Evolutionary conservation across 306 rosid genomes (phyloP), one percentile per base, ranked within the genome.

Genomic region (Cicer judaicum): DNA sequence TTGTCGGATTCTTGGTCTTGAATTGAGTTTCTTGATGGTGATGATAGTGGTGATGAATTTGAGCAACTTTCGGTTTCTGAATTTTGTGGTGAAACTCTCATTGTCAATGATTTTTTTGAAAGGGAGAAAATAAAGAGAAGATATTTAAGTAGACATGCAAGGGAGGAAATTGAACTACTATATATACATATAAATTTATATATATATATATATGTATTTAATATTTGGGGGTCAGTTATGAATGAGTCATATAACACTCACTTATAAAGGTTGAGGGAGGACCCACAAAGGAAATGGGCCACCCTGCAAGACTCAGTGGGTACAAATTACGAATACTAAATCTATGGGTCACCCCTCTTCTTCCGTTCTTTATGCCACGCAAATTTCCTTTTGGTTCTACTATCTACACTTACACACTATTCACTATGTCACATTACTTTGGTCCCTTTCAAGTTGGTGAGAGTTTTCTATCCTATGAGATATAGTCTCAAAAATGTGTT

Each of bases 61-160:
- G 96, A 88, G 49, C 73, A 83, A 64, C 86, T 88, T 38, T 86
- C 89, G 1, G 81, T 62, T 42, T 86, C 89, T 36, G 82, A 84
- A 59, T 79, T 77, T 8, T 24, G 85, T 7, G 14, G 16, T 48
- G 86, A 84, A 44, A 15, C 78, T 57, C 78, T 78, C 87, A 85
- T 84, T 52, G 64, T 55, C 40, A 4, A 6, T 3, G 42, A 24
- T 24, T 24, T 24, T 7, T 53, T 52, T 19, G 38, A 79, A 55
- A 50, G 10, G n/a, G 74, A 61, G 21, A n/a, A 49, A 59, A 1
- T 2, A 61, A 16, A 9, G 70, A 44, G 49, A 5, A 46, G 50
- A 50, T 60, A 39, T 8, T 39, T 39, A 48, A 10, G 0, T 3
- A 53, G 29, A 47, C 68, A 78, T 70, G 85, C 81, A 63, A 64